phyloP scores from a whole-genome alignment of 768 basidiomycete genomes.

The Wakefieldia striispora region DNA sequence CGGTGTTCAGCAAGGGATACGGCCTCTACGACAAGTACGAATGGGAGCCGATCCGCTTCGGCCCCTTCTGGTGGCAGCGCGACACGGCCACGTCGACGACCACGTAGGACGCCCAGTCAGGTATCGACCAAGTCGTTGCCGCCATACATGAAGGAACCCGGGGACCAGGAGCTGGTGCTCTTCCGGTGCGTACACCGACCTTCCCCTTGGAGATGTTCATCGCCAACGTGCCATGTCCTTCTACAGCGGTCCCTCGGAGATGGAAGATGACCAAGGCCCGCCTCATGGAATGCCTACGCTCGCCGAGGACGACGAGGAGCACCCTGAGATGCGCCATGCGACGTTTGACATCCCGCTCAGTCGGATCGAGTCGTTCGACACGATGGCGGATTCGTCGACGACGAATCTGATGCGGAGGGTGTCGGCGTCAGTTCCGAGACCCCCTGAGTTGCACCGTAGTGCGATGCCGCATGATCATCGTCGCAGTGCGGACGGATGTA shows the following conservation, averaged over 20 bases:
- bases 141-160: constrained; percentile 80
- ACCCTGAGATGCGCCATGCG: constrained; percentile 3
- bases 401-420: constrained; percentile 18
- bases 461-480: constrained; percentile 1
- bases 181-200: constrained; percentile 36
- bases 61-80: constrained; percentile 11
- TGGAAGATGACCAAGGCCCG: constrained; percentile 18
- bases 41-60: neutral
- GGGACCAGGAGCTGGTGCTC: constrained; percentile 78
- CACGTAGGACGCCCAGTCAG: constrained; percentile 70
- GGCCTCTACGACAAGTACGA: neutral
- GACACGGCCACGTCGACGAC: constrained; percentile 27
- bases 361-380: constrained; percentile 25
- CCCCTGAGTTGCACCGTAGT: constrained; percentile 8
- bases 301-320: constrained; percentile 25
- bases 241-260: constrained; percentile 27
- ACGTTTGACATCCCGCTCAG: constrained; percentile 21
- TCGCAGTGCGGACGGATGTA: constrained; percentile 17
- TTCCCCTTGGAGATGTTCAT: neutral
- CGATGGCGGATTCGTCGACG: constrained; percentile 19
- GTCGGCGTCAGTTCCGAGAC: constrained; percentile 10
- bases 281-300: constrained; percentile 15
- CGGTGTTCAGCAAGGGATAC: constrained; percentile 9
- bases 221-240: neutral
- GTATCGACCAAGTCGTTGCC: constrained; percentile 77